A percentile compares a stretch with the other conserved stretches of the same genome.
Evolutionary conservation across 106 monocot species (phyloP).

Genomic region (Xerophyta viscosa): DNA sequence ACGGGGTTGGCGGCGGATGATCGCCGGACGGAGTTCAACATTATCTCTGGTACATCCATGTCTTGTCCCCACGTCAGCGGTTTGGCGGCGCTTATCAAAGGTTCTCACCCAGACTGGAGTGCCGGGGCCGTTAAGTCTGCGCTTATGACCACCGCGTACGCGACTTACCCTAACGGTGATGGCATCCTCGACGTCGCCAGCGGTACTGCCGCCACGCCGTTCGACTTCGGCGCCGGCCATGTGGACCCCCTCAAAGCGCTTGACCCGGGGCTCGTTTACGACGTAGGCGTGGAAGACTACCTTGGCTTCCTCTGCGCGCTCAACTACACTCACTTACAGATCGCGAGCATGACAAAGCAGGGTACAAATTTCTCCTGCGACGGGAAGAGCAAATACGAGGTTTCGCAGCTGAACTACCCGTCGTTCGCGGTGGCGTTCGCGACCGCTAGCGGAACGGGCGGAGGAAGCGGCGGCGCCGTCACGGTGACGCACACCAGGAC

Average conservation of each 20-base stretch:
- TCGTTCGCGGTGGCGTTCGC: conserved; percentile 71
- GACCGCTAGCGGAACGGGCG: conserved; percentile 20
- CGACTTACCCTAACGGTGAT: conserved; percentile 33
- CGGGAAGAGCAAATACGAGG: conserved; percentile 21
- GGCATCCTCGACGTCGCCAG: conserved; percentile 63
- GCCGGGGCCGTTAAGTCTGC: conserved; percentile 77
- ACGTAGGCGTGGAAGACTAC: conserved; percentile 57
- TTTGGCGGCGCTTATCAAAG: conserved; percentile 72
- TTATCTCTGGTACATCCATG: conserved; percentile 99
- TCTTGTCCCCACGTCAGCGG: conserved; percentile 98
- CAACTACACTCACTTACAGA: conserved; percentile 59
- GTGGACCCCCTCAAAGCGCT: conserved; percentile 64
- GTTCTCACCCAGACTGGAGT: conserved; percentile 68
- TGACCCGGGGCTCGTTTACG: conserved; percentile 90
- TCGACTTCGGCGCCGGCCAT: conserved; percentile 82
- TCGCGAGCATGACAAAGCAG: conserved; percentile 29
- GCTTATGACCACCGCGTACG: conserved; percentile 82
- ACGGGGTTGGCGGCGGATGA: conserved; percentile 53
- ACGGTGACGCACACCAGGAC: conserved; percentile 22
- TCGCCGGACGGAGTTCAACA: conserved; percentile 75
- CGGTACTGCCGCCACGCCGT: conserved; percentile 51
- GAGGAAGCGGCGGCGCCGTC: not conserved
- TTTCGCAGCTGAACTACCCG: conserved; percentile 71
- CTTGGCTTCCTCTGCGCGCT: conserved; percentile 83
- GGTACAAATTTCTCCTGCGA: conserved; percentile 38